These are phyloP conservation scores for Boletus smithii DNA, from an alignment of 1,284 basidiomycete genomes.

Conservation along the genomic window DNA sequence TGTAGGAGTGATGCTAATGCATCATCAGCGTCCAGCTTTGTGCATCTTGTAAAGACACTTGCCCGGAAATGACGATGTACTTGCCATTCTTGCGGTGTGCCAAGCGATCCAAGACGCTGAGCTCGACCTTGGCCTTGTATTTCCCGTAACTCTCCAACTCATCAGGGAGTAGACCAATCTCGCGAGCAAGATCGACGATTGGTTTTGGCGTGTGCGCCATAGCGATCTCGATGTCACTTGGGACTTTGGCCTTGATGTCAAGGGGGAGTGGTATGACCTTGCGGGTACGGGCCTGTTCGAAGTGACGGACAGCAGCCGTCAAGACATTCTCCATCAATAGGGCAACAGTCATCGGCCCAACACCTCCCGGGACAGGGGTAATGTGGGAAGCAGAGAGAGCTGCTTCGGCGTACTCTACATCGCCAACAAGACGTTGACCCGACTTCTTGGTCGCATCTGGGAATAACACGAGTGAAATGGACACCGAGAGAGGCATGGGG, in stretches of 20 bases:
- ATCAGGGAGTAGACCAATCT: slow-evolving; percentile 84
- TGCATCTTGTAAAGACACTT: slow-evolving; percentile 22
- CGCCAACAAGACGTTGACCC: slow-evolving; percentile 94
- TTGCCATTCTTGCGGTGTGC: slow-evolving; percentile 89
- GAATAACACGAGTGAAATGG: neutral
- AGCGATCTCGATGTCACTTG: slow-evolving; percentile 95
- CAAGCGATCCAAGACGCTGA: slow-evolving; percentile 84
- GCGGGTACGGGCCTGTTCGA: slow-evolving; percentile 62
- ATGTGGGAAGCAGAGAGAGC: slow-evolving; percentile 80
- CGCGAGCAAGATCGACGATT: slow-evolving; percentile 77
- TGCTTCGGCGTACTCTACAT: slow-evolving; percentile 87
- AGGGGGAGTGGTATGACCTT: slow-evolving; percentile 81
- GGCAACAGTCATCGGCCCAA: slow-evolving; percentile 99
- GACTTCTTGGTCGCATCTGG: slow-evolving; percentile 88
- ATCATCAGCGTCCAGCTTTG: neutral
- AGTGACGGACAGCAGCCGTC: slow-evolving; percentile 78
- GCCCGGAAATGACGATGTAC: slow-evolving; percentile 95
- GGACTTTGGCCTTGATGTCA: slow-evolving; percentile 80
- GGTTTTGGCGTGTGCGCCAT: slow-evolving; percentile 94
- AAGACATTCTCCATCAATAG: slow-evolving; percentile 97
- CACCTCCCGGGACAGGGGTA: slow-evolving; percentile 97
- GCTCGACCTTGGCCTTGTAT: slow-evolving; percentile 97
- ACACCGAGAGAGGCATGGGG: neutral
- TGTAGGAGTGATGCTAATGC: slow-evolving; percentile 87
- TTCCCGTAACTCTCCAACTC: slow-evolving; percentile 95